Evolutionary conservation across 108 stramenopile species (phyloP).

Genomic region (Craspedostauros australis): DNA sequence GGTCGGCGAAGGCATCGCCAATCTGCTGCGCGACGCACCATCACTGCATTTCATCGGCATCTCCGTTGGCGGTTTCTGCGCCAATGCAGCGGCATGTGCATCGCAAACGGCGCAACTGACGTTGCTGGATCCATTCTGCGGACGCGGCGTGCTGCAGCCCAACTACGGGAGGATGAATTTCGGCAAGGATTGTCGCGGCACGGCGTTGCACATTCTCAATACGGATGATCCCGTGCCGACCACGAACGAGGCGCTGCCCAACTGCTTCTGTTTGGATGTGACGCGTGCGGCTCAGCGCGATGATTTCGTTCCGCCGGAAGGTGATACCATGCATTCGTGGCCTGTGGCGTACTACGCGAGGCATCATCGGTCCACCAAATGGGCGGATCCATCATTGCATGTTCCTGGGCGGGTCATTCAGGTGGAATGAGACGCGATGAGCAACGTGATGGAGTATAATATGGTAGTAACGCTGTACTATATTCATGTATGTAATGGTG

Average conservation of each 20-base stretch:
- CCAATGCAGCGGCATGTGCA: constrained; percentile 21
- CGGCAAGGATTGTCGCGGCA: constrained; percentile 21
- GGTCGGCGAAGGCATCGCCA: constrained; percentile 22
- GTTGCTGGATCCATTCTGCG: constrained; percentile 34
- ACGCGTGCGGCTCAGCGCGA: constrained; percentile 12
- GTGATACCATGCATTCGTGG: constrained; percentile 37
- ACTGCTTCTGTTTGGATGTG: constrained; percentile 27
- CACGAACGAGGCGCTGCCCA: constrained; percentile 25
- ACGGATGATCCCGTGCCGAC: constrained; percentile 44
- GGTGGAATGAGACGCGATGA: too few species aligned
- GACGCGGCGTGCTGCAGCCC: constrained; percentile 17
- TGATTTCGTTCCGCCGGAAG: constrained; percentile 17
- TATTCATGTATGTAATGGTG: too few species aligned
- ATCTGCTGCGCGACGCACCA: neutral
- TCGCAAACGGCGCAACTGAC: constrained; percentile 9
- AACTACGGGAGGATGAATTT: constrained; percentile 27
- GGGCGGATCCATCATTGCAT: too few species aligned
- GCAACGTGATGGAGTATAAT: too few species aligned
- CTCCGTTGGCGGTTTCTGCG: constrained; percentile 36
- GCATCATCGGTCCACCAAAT: too few species aligned
- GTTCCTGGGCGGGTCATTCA: too few species aligned
- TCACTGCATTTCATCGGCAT: constrained; percentile 34
- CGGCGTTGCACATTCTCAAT: constrained; percentile 26
- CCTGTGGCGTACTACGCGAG: constrained; percentile 24
- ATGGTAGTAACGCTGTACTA: too few species aligned